A percentile compares a stretch with the other conserved stretches of the same genome.
Conservation (phyloP, 768 basidiomycete species). For the Rhodosporidiobolus odoratus region DNA sequence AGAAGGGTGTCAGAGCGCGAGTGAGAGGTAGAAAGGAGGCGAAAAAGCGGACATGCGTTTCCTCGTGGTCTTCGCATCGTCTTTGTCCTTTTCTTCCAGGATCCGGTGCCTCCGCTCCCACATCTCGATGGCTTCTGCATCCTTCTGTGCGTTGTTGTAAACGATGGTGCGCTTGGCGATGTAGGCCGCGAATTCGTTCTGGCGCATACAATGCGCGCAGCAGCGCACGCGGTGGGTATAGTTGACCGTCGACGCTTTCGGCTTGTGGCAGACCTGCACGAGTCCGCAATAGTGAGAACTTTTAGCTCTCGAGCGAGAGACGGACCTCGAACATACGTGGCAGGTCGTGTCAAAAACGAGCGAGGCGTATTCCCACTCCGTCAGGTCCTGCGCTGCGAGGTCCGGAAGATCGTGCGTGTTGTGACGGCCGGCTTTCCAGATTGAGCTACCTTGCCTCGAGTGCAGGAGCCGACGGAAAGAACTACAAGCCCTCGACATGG, state of each 20-base stretch:
- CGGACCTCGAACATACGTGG: background rate
- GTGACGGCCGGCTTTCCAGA: constrained; percentile 8
- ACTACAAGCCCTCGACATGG: constrained; percentile 13
- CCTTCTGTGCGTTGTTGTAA: background rate
- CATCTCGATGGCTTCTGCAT: background rate
- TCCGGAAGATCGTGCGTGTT: background rate
- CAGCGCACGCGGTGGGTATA: background rate
- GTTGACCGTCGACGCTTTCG: constrained; percentile 1
- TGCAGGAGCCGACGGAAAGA: constrained; percentile 6
- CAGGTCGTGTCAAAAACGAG: constrained; percentile 17
- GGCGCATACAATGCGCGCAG: constrained; percentile 19
- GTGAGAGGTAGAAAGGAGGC: background rate
- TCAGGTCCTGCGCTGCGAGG: constrained; percentile 2
- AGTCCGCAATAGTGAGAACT: rapidly evolving
- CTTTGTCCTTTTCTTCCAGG: background rate
- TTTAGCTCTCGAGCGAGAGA: background rate
- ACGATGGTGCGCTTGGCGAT: background rate
- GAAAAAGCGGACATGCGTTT: background rate
- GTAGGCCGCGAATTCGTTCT: background rate
- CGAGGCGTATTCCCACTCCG: constrained; percentile 20
- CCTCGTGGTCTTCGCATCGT: background rate
- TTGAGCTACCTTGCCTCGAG: background rate
- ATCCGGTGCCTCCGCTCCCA: background rate
- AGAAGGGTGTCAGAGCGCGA: background rate
- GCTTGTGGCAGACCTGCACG: constrained; percentile 13